Base-by-base conservation (phyloP, 2,329 filamentous ascomycete species). In the Fusarium illudens region DNA sequence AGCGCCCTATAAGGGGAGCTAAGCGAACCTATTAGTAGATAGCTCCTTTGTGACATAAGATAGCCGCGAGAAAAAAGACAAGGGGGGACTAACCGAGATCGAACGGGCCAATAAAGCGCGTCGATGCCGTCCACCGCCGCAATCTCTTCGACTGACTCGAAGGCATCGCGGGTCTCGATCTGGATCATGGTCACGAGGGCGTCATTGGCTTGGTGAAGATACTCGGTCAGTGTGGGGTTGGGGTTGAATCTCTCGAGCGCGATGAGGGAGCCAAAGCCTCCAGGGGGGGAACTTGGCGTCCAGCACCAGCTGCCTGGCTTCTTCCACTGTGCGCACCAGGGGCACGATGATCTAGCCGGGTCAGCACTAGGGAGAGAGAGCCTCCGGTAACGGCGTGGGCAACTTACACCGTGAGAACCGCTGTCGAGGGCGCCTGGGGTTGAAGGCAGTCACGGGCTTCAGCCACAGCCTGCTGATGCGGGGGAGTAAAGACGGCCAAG, bases 131-230 rank as follows among this genome's bases (percentile, higher is more conserved):
- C 78, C 36, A 88, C 79, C 22, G 83, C 80, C 32, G 86, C 87
- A 73, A 90, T 90, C 36, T 84, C 85, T 36, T 89, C 87, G 1
- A 90, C 83, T 6, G 77, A 75, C 0, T 86, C 83, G 11, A 90
- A 78, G 0, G 87, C 88, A 73, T 89, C 87, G 58, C 80, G 79
- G 2, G 88, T 90, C 78, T 91, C 89, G 55, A 90, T 90, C 76
- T 90, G 88, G 4, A 90, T 86, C 77, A 89, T 88, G 25, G 85
- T 89, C 58, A 90, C 75, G 30, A 90, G 79, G 30, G 73, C 60
- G 54, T 83, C 77, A 64, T 85, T 84, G 36, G 83, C 83, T 42
- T 80, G 77, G 62, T 80, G 75, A 68, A 84, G 78, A 62, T 85
- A 84, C 58, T 84, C 79, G 4, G 80, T 80, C 12, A 80, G 78